Base-by-base conservation (phyloP, 2,329 filamentous ascomycete genomes). In the Fusarium camptoceras region DNA sequence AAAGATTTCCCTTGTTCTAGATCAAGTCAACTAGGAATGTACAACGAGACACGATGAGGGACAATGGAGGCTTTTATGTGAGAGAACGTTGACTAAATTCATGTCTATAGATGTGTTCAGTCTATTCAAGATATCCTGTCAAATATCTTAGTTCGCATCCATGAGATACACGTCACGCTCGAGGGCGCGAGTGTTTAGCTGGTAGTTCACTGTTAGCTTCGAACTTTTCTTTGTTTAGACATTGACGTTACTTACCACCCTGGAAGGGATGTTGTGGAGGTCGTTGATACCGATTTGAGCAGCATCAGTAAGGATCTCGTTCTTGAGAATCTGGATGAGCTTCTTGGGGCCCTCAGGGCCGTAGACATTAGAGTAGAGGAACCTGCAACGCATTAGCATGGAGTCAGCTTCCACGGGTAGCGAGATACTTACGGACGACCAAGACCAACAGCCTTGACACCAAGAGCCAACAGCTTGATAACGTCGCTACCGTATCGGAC, bases 351-450 rank as follows among this genome's bases (percentile, higher is more conserved):
- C 85, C 24, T 81, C 79, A 7, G 79, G 75, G 5, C 85, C 85
- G 68, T 84, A 87, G 39, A 82, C 75, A 68, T 86, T 86, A 50
- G 83, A 80, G 72, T 81, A 87, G 82, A 87, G 84, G 71, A 85
- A 80, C 1, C 75, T 75, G 5, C 0, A 16, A 15, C 1, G 12
- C 5, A 20, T 68, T 14, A 61, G 44, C 6, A 27, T 10, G 3
- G 2, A 8, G 8, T 34, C 10, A 18, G 8, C 8, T 5, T 22
- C 8, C 15, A 22, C 14, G 10, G 1, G 2, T 4, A 8, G 5
- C 4, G 4, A 0, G n/a, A 43, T 6, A 70, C 73, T 59, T 39
- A 75, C 73, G 73, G 73, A 16, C 85, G 75, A 15, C 84, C 85
- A 15, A 87, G 71, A 18, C 84, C 77, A 3, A 82, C 78, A 12